Evolutionary conservation across 371 early-diverging fungal genomes (phyloP).

Genomic region (Syncephalastrum sp.): DNA sequence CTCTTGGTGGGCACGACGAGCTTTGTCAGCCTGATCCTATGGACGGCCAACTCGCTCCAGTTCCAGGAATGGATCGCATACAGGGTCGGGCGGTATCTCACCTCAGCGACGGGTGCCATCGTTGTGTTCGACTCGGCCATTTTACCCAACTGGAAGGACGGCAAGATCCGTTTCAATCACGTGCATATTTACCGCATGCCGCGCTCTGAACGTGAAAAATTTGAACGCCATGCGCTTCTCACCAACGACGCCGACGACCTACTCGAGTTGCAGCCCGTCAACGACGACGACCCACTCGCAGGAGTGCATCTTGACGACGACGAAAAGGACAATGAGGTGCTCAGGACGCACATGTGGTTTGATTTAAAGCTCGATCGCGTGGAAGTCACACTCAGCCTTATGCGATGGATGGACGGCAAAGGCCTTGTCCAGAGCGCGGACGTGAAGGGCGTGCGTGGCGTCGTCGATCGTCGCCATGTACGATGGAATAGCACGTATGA

Average conservation of each 20-base stretch:
- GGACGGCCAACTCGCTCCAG: conserved; percentile 79
- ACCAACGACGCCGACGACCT: conserved; percentile 9
- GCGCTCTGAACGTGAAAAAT: conserved; percentile 39
- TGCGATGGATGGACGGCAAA: conserved; percentile 91
- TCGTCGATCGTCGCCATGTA: conserved; percentile 85
- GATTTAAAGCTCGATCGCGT: conserved; percentile 81
- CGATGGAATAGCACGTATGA: conserved; percentile 69
- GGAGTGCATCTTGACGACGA: conserved; percentile 46
- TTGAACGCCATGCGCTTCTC: conserved; percentile 36
- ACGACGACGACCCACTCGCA: conserved; percentile 37
- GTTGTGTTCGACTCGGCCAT: conserved; percentile 91
- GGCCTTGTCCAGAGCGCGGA: conserved; percentile 84
- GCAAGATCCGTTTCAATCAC: conserved; percentile 84
- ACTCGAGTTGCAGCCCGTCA: neutral
- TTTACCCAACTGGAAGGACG: conserved; percentile 91
- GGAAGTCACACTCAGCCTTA: conserved; percentile 84
- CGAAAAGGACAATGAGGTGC: conserved; percentile 39
- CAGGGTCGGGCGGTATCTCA: conserved; percentile 76
- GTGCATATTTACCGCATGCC: conserved; percentile 65
- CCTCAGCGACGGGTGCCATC: conserved; percentile 79
- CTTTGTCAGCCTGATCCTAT: conserved; percentile 79
- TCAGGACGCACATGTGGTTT: conserved; percentile 63
- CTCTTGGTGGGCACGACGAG: conserved; percentile 89
- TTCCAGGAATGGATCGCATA: conserved; percentile 88
- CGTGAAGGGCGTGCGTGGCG: conserved; percentile 88